phyloP scores from a whole-genome alignment of 2,329 filamentous ascomycete genomes.

The Chaetomiaceae sp. region DNA sequence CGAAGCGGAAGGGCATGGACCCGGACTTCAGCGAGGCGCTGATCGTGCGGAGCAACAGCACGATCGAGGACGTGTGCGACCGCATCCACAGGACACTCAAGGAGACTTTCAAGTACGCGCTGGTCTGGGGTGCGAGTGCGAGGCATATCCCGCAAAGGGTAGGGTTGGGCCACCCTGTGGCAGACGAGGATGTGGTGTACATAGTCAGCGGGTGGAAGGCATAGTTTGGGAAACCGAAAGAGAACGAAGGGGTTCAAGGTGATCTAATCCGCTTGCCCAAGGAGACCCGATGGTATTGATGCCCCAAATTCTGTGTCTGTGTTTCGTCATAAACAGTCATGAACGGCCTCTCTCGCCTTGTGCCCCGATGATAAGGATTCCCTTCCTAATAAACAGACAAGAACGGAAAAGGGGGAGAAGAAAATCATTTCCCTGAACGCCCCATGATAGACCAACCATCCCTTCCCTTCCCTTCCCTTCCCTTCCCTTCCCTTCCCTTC shows the following conservation, averaged over 20 bases:
- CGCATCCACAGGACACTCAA: conserved; percentile 89
- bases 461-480: neutral
- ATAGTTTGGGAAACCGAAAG: conserved; percentile 30
- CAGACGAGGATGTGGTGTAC: conserved; percentile 65
- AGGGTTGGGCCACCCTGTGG: conserved; percentile 75
- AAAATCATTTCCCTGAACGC: conserved; percentile 1
- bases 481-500: neutral
- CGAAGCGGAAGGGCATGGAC: conserved; percentile 89
- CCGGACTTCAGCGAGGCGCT: conserved; percentile 87
- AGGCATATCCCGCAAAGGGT: conserved; percentile 92
- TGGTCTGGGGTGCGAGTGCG: conserved; percentile 96
- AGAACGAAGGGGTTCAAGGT: conserved; percentile 18
- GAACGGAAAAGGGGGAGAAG: neutral
- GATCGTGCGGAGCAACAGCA: conserved; percentile 83
- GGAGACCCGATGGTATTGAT: neutral
- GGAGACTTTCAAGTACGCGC: conserved; percentile 97
- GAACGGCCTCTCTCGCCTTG: neutral
- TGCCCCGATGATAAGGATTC: neutral
- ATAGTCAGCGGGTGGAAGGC: conserved; percentile 63
- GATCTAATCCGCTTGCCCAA: neutral
- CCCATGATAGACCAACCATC: conserved; percentile 7
- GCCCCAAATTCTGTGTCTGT: conserved; percentile 19
- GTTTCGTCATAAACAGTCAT: conserved; percentile 21
- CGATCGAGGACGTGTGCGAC: conserved; percentile 96
- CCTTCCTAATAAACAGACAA: neutral